These are phyloP conservation scores for Trebouxia sp. DNA, from an alignment of 139 green algal species.

Conservation along the genomic window DNA sequence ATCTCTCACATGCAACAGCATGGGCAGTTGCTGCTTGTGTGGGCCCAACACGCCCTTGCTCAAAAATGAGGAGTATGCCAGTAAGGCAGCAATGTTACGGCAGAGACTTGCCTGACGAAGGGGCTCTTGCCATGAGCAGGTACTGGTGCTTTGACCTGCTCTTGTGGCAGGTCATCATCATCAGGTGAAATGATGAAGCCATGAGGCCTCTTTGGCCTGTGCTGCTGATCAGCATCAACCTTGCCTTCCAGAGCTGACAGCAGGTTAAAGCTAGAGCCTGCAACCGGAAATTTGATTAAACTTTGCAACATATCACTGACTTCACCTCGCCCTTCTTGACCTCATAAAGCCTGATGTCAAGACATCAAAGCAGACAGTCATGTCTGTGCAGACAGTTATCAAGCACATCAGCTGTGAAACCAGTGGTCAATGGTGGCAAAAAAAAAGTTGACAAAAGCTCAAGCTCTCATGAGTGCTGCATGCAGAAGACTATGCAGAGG, in stretches of 20 bases:
- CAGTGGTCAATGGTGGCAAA: no score
- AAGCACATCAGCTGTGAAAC: not conserved
- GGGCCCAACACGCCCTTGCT: no score
- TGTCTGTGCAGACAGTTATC: not conserved
- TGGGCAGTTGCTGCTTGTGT: no score
- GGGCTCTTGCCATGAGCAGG: not conserved
- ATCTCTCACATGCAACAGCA: no score
- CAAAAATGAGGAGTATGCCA: not conserved
- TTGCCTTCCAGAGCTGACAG: conserved; percentile 5
- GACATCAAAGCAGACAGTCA: not conserved
- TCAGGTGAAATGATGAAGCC: not conserved
- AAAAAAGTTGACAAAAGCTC: no score
- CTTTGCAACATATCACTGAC: no score
- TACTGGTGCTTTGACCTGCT: not conserved
- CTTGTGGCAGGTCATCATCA: not conserved
- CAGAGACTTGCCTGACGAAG: not conserved
- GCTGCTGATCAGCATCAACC: conserved; percentile 5
- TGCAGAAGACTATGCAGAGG: no score
- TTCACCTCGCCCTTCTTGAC: no score
- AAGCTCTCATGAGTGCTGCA: no score
- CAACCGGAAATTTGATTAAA: no score
- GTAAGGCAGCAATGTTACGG: no score
- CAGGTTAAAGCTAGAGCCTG: conserved; percentile 2
- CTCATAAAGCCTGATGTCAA: not conserved
- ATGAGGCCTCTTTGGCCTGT: not conserved